Base-by-base conservation (phyloP, 2,329 filamentous ascomycete species). In the Hypoxylon sp. region DNA sequence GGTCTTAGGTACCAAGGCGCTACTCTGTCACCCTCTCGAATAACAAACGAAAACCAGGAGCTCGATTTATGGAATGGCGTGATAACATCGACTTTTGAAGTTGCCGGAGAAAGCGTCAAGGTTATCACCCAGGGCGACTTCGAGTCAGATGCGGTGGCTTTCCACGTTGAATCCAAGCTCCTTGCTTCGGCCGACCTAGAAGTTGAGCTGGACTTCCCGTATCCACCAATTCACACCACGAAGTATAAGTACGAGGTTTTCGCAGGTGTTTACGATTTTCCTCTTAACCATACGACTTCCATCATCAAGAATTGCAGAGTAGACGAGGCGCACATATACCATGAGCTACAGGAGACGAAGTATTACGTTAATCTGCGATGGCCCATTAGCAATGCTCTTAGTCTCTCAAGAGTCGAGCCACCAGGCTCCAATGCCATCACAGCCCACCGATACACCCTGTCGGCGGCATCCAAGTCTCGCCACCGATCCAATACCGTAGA, bases 191-290 rank as follows among this genome's bases (percentile, higher is more conserved):
- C 80, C 0, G 75, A 78, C 2, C 69, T 83, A 0, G 69, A 75
- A 0, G 72, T 82, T 4, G 80, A 82, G 19, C 67, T 84, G 13
- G 82, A 83, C 63, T 83, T 81, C 55, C 81, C 82, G 0, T 84
- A 82, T 45, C 80, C 80, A 0, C 80, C 79, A 1, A 75, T 81
- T 1, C 79, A 82, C 46, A 75, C 75, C 1, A 77, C 77, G 2
- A 75, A 76, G n/a, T 81, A 81, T 65, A 83, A 84, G 62, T 83
- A 81, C 25, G 79, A 83, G 51, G 79, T 81, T 10, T 83, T 82
- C 32, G 80, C 79, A 0, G 82, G 81, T 0, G 74, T 79, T 3
- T 82, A 80, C 25, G 77, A 82, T 17, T 80, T 80, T 17, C 78
- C 79, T 0, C 59, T 73, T 4, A 79, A 81, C 28, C 82, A 83